Conservation (phyloP, 805 yeast genomes). For the Nakazawaea wickerhamii region DNA sequence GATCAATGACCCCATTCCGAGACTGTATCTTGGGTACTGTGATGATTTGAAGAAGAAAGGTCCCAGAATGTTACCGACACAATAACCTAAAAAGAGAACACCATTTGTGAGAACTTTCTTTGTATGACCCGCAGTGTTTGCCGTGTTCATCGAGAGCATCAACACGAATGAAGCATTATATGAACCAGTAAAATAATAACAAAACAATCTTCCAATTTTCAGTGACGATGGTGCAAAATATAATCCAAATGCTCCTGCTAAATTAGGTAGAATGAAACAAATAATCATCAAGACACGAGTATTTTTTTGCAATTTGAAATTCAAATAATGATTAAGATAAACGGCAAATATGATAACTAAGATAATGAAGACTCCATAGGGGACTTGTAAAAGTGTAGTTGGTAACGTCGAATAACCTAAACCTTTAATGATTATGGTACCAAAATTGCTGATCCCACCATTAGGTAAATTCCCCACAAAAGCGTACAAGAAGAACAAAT, state of each 20-base stretch:
- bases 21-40: conserved; percentile 26
- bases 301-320: not conserved
- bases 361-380: conserved; percentile 11
- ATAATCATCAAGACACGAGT: conserved; percentile 6
- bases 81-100: conserved; percentile 30
- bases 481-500: conserved; percentile 15
- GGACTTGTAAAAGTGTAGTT: conserved; percentile 12
- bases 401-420: conserved; percentile 13
- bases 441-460: conserved; percentile 19
- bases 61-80: conserved; percentile 31
- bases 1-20: conserved; percentile 16
- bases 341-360: not conserved
- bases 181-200: conserved; percentile 11
- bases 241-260: conserved; percentile 15
- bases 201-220: conserved; percentile 11
- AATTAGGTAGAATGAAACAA: conserved; percentile 3
- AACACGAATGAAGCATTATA: conserved; percentile 16
- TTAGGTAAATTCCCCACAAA: conserved; percentile 16
- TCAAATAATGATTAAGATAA: conserved; percentile 2
- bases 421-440: conserved; percentile 16
- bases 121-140: conserved; percentile 36
- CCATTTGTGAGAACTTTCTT: conserved; percentile 31
- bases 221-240: conserved; percentile 13
- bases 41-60: conserved; percentile 32
- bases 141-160: conserved; percentile 24